phyloP scores from a whole-genome alignment of 306 rosid genomes.

The Cicer pinnatifidum region DNA sequence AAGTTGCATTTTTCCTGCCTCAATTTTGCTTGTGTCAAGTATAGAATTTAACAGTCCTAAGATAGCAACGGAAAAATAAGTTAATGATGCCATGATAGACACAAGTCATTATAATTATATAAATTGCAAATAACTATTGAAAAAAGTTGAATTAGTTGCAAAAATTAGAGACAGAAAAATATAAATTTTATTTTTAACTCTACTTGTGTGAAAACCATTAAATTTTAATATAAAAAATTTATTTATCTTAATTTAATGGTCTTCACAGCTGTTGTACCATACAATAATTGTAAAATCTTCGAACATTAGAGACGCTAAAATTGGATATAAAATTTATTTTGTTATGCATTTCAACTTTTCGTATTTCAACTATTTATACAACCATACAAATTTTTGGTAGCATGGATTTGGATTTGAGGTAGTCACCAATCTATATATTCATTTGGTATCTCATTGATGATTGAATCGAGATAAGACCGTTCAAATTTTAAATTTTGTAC shows the following conservation, averaged over 20 bases:
- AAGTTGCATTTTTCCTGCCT: constrained; percentile 82
- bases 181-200: background rate
- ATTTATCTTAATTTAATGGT: too few species aligned
- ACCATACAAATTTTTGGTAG: background rate
- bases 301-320: background rate
- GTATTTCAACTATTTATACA: background rate
- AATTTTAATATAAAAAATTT: too few species aligned
- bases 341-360: background rate
- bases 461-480: too few species aligned
- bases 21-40: constrained; percentile 84
- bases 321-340: background rate
- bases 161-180: background rate
- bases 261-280: too few species aligned
- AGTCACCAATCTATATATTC: too few species aligned
- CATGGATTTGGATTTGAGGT: background rate
- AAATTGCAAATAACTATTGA: background rate
- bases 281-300: too few species aligned
- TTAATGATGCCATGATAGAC: background rate
- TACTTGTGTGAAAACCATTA: too few species aligned
- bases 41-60: constrained; percentile 74
- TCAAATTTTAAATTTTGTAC: too few species aligned
- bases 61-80: constrained; percentile 6
- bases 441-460: too few species aligned
- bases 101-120: constrained; percentile 1
- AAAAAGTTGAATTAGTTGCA: background rate